phyloP scores from a whole-genome alignment of 768 basidiomycete genomes.

The Serendipita vermifera region DNA sequence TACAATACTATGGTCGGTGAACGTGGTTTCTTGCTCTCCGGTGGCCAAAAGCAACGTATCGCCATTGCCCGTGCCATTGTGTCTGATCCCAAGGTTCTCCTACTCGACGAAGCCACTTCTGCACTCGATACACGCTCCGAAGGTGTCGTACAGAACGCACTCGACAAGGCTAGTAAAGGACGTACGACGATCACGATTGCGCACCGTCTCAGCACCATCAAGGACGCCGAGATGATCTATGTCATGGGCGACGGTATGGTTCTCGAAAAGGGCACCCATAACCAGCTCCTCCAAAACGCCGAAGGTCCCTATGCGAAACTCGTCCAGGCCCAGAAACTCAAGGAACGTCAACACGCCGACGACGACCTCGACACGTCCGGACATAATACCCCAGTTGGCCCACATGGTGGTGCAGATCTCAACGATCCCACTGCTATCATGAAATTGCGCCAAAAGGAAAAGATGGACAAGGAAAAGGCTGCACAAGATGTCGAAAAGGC shows the following conservation, averaged over 20 bases:
- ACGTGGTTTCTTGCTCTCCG: conserved; percentile 71
- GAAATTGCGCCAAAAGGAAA: too few relatives aligned
- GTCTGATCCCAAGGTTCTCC: conserved; percentile 69
- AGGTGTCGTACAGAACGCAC: conserved; percentile 79
- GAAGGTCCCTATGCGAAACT: conserved; percentile 61
- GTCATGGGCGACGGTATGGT: conserved; percentile 84
- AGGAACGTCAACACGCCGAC: conserved; percentile 35
- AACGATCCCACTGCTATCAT: too few relatives aligned
- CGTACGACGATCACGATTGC: conserved; percentile 75
- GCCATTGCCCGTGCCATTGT: conserved; percentile 86
- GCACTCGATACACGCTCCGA: conserved; percentile 83
- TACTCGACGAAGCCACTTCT: conserved; percentile 82
- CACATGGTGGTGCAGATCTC: too few relatives aligned
- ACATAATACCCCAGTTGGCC: conserved; percentile 11
- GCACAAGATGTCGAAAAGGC: conserved; percentile 43
- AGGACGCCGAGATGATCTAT: conserved; percentile 69
- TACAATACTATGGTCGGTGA: conserved; percentile 87
- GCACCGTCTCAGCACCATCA: conserved; percentile 71
- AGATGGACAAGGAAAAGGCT: conserved; percentile 23
- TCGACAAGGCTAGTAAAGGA: conserved; percentile 72
- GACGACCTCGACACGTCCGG: conserved; percentile 17
- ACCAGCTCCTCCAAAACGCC: conserved; percentile 43
- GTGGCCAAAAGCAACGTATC: conserved; percentile 83
- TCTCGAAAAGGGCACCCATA: conserved; percentile 68
- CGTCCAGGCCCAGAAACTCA: conserved; percentile 66